Percentiles rank a stretch among this genome's conserved stretches.
Evolutionary conservation across 179 eudicot species (phyloP).

Genomic region (Monotropa hypopitys): DNA sequence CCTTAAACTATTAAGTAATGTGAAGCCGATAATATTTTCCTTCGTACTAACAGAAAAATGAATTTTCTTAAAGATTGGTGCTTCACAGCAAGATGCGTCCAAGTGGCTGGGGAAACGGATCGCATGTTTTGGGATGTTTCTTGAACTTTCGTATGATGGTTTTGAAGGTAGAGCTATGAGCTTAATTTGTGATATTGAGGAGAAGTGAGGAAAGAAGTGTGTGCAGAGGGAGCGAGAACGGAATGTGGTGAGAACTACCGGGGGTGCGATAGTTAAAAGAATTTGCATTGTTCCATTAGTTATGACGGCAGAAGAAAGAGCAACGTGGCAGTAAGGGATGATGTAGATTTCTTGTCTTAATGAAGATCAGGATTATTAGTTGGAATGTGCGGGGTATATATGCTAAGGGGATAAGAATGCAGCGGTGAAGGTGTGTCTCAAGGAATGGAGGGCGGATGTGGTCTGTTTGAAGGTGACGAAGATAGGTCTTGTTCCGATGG

Average conservation of each 20-base stretch:
- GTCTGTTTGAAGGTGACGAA: not conserved
- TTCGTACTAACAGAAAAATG: too few species aligned
- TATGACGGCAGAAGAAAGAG: not conserved
- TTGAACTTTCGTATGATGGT: too few species aligned
- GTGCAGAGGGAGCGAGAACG: not conserved
- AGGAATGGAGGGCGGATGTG: not conserved
- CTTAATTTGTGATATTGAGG: too few species aligned
- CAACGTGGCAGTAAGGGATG: too few species aligned
- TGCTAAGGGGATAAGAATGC: not conserved
- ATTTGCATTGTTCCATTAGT: not conserved
- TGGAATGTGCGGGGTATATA: not conserved
- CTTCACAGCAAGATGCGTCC: not conserved
- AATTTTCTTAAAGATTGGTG: too few species aligned
- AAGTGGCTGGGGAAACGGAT: not conserved
- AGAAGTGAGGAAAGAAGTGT: not conserved
- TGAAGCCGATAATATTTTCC: too few species aligned
- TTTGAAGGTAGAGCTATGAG: too few species aligned
- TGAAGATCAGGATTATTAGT: not conserved
- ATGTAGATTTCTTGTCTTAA: not conserved
- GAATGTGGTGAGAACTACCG: not conserved
- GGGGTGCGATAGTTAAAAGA: not conserved
- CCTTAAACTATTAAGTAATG: too few species aligned
- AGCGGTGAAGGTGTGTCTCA: not conserved
- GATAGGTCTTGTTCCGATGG: not conserved
- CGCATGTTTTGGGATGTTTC: too few species aligned